Percentiles rank a stretch among this genome's conserved stretches.
Evolutionary conservation across 129 eudicot genomes (phyloP).

Genomic region (Pittosporum tobira): DNA sequence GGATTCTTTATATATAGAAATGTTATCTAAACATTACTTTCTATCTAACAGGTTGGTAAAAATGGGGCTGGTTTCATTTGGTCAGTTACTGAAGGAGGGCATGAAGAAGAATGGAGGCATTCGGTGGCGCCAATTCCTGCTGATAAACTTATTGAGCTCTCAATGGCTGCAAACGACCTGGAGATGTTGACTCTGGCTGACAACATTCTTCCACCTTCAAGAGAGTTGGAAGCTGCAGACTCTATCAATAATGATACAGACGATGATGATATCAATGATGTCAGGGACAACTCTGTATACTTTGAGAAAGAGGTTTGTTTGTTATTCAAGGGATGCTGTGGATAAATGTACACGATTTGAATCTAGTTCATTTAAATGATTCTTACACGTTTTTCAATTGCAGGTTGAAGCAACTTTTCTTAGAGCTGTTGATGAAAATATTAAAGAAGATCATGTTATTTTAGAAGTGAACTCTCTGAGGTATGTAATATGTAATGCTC

Average conservation of each 20-base stretch:
- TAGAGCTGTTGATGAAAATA: conserved; percentile 71
- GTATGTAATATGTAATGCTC: no score
- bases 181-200: conserved; percentile 35
- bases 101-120: conserved; percentile 87
- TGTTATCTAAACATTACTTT: neutral
- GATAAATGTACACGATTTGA: neutral
- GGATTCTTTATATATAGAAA: neutral
- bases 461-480: conserved; percentile 86
- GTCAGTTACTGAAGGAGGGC: conserved; percentile 60
- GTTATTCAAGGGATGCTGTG: conserved; percentile 5
- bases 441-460: conserved; percentile 60
- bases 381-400: neutral
- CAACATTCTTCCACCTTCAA: conserved; percentile 36
- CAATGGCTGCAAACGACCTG: conserved; percentile 32
- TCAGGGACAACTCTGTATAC: conserved; percentile 38
- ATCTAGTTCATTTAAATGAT: conserved; percentile 6
- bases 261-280: conserved; percentile 37
- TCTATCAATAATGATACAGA: conserved; percentile 44
- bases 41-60: conserved; percentile 47
- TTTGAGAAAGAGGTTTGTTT: conserved; percentile 81
- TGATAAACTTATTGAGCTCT: conserved; percentile 50
- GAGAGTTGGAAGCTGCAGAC: conserved; percentile 49
- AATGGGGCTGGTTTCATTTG: conserved; percentile 83
- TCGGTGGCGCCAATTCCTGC: conserved; percentile 85
- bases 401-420: conserved; percentile 84